Base-by-base conservation (phyloP, 2,329 filamentous ascomycete genomes). In the Macroventuria anomochaeta region DNA sequence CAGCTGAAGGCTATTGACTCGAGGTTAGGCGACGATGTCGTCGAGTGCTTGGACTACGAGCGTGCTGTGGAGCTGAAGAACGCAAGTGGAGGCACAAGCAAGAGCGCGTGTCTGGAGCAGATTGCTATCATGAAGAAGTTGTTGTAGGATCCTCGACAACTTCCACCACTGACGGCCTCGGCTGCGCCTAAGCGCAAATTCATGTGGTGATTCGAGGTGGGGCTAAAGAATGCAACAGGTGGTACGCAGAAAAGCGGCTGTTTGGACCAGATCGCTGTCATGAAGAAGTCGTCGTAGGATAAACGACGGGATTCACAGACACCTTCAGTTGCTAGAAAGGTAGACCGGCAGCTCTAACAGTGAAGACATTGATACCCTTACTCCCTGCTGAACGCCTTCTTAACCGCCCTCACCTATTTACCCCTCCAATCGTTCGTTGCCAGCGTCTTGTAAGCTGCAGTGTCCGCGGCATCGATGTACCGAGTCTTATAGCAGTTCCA, bases 31-130 rank as follows among this genome's bases (percentile, higher is more conserved):
- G 81, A 86, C 53, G 90, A 95, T 70, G 84, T 96, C 33, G 75
- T 83, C 39, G 78, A 84, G 40, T 84, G 85, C 21, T 89, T 96
- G 70, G 84, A 96, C 76, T 96, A 95, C 68, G 88, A 96, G 76
- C 84, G 84, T 59, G 90, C 88, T 55, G 90, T 96, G 6, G 91
- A 96, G 81, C 83, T 88, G 79, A 85, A 88, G 68, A 83, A 85
- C 34, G 87, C 90, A 2, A 86, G 86, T 62, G 92, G 91, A 20
- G 90, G 91, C 23, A 95, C 90, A 20, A 92, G 89, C 78, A 86
- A 83, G 76, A 82, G 82, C 11, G 82, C 84, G 20, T 87, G 89
- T 6, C 65, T 83, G 59, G 81, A 88, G 76, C 86, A 90, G 77
- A 82, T 89, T 60, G 76, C 82, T 65, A 81, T 77, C 20, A 65